Base-by-base conservation (phyloP, 345 rosid genomes). In the Gossypium raimondii region DNA sequence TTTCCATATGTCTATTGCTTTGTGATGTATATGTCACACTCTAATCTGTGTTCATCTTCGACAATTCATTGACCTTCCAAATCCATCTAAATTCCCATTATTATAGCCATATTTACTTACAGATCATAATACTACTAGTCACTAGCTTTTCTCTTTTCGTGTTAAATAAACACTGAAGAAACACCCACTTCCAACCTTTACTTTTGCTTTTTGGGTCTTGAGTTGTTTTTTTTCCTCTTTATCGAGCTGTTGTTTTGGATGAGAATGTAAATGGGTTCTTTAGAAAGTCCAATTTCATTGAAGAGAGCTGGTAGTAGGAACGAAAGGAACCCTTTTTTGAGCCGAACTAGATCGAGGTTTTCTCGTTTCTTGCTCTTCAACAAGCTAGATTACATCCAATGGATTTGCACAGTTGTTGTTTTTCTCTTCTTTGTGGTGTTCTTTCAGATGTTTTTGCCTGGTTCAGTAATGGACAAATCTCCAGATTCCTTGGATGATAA, bases 271-370 rank as follows among this genome's bases (percentile, higher is more conserved):
- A 94, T 92, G 98, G 98, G 93, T 69, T 94, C 93, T 43, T 75
- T 89, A 22, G 97, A 88, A 76, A 74, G 81, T 73, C 90, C 83
- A 72, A 72, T 84, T 79, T 85, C 93, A 44, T 71, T 72, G 77
- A 91, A 86, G 87, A 85, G 90, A 62, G 89, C 89, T 41, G 78
- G 79, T 71, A 71, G 60, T 45, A 83, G 81, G 72, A 81, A 18
- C 69, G 89, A 84, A 27, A 83, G 79, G 55, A 70, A 77, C 14
- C 75, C 85, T 1, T 77, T 82, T 70, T 76, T 85, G 77, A 87
- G 78, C 69, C 83, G 92, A 65, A 82, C 82, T 79, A 87, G 95
- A 86, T 92, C 97, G 81, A 90, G 87, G 73, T 86, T 89, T 70
- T 83, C 93, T 2, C 92, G 89, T 71, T 88, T 90, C 86, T 62